Conservation (phyloP, 176 grass and related monocot species). For the Saccharum spontaneum region DNA sequence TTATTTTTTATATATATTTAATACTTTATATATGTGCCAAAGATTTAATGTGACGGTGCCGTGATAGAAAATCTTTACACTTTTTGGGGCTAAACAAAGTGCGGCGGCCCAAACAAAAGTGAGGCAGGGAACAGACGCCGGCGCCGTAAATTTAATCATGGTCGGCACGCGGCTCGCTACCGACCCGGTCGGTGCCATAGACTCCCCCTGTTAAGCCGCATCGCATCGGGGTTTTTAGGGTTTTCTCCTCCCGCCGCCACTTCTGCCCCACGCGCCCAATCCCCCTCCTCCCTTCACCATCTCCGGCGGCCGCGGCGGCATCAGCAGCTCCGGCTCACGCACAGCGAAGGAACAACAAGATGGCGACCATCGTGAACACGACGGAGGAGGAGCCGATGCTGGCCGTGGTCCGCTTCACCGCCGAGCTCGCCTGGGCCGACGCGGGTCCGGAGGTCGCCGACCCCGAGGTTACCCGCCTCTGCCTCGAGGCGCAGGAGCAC, state of each 20-base stretch:
- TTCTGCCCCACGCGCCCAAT: not conserved
- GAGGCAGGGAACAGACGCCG: no score
- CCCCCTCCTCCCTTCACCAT: not conserved
- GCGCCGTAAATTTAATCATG: no score
- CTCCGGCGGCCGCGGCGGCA: slow-evolving; percentile 36
- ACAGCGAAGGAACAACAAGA: slow-evolving; percentile 4
- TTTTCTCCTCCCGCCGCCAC: slow-evolving; percentile 26
- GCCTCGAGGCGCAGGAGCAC: slow-evolving; percentile 75
- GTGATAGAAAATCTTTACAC: no score
- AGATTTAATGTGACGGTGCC: no score
- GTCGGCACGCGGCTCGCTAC: no score
- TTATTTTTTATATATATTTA: no score
- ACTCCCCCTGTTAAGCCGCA: not conserved
- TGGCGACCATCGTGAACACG: slow-evolving; percentile 81
- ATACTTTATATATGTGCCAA: no score
- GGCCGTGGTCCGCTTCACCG: slow-evolving; percentile 67
- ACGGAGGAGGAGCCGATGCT: slow-evolving; percentile 93
- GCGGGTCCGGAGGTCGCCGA: slow-evolving; percentile 85
- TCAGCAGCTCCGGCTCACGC: not conserved
- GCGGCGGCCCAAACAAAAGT: no score
- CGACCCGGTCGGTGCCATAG: no score
- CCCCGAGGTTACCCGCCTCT: slow-evolving; percentile 70
- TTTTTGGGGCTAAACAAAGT: no score
- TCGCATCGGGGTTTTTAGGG: slow-evolving; percentile 24
- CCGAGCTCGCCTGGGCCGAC: slow-evolving; percentile 89